Evolutionary conservation across 2,329 filamentous ascomycete genomes (phyloP).

Genomic region (Fusarium albidum): DNA sequence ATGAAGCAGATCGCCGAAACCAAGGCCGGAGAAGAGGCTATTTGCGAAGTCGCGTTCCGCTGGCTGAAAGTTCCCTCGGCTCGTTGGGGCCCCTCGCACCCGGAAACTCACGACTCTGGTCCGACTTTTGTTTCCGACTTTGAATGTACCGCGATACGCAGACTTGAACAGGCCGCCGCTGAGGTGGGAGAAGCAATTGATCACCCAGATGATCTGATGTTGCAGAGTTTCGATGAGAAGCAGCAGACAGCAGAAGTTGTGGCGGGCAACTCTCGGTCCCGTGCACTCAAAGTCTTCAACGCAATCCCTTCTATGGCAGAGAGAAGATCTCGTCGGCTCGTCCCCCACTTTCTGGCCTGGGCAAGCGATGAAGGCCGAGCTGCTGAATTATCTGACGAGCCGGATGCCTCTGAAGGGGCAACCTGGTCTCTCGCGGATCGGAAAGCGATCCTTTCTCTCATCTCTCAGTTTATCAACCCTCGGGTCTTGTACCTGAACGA

Average conservation of each 20-base stretch:
- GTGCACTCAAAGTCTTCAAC: constrained; percentile 81
- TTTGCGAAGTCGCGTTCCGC: constrained; percentile 76
- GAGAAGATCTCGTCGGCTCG: constrained; percentile 82
- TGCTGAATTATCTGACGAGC: constrained; percentile 45
- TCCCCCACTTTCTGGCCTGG: constrained; percentile 88
- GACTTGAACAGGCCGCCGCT: constrained; percentile 61
- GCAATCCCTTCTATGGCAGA: constrained; percentile 81
- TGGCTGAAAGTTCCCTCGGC: constrained; percentile 74
- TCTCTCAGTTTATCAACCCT: constrained; percentile 87
- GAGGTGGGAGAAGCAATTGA: constrained; percentile 61
- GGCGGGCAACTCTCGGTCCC: constrained; percentile 69
- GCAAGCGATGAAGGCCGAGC: constrained; percentile 61
- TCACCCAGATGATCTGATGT: constrained; percentile 65
- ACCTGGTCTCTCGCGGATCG: constrained; percentile 82
- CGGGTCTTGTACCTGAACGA: constrained; percentile 80
- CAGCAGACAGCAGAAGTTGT: constrained; percentile 63
- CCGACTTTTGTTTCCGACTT: constrained; percentile 72
- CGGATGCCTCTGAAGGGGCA: constrained; percentile 45
- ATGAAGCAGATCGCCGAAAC: constrained; percentile 78
- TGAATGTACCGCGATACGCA: constrained; percentile 79
- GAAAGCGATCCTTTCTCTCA: constrained; percentile 81
- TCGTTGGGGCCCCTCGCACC: constrained; percentile 57
- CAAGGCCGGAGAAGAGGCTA: constrained; percentile 74
- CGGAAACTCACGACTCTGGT: constrained; percentile 45
- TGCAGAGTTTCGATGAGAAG: constrained; percentile 68